Percentiles rank a stretch among this genome's conserved stretches.
Conservation (phyloP, 1,139 yeast species). For the Nakaseomyces delphensis region DNA sequence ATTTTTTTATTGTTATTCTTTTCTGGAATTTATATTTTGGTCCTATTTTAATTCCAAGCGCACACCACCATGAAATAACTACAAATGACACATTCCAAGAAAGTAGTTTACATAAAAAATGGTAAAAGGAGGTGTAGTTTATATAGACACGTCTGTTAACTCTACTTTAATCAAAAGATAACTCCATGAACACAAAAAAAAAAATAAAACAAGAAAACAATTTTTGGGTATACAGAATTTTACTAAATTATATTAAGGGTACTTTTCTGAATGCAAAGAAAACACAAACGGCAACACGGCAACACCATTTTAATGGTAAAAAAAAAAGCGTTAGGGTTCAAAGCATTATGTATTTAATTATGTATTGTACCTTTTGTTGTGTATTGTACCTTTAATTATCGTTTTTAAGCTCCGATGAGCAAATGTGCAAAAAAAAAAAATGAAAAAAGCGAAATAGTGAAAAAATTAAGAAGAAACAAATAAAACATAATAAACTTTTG, state of each 20-base stretch:
- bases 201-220: background rate
- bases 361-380: no score
- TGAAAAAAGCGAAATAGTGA: background rate
- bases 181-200: background rate
- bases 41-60: background rate
- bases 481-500: background rate
- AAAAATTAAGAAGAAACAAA: background rate
- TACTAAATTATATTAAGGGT: background rate
- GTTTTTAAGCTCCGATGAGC: background rate
- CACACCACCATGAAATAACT: background rate
- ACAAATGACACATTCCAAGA: background rate
- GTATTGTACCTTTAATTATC: background rate
- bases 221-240: background rate
- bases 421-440: background rate
- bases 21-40: background rate
- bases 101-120: no score
- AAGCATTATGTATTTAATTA: no score
- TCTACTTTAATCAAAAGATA: no score
- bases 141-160: no score
- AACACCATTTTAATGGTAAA: no score
- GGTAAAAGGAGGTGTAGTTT: no score
- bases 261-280: no score
- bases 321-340: no score
- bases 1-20: background rate
- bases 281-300: no score